These are phyloP conservation scores for Trametes polyzona DNA, from an alignment of 1,284 basidiomycete species.

Conservation along the genomic window DNA sequence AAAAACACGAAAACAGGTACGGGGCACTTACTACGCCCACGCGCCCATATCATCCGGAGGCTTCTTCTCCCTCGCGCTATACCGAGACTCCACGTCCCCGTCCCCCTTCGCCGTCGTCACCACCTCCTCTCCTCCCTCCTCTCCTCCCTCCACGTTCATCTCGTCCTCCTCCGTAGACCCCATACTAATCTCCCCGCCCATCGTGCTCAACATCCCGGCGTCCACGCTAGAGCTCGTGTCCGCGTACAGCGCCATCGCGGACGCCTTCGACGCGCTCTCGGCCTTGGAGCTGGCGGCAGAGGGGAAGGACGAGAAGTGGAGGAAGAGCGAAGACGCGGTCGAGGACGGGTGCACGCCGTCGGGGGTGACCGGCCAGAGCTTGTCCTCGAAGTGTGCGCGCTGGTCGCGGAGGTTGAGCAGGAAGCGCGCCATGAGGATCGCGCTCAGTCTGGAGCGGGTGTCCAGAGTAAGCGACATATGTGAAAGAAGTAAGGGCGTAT, in stretches of 20 bases:
- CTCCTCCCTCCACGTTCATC: background rate
- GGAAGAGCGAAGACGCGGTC: background rate
- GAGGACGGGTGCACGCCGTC: too few relatives aligned
- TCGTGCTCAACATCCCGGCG: constrained; percentile 4
- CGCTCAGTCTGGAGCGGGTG: constrained; percentile 9
- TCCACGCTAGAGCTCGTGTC: too few relatives aligned
- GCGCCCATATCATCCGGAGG: background rate
- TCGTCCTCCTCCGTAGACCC: background rate
- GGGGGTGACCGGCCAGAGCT: background rate
- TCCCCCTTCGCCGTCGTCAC: background rate
- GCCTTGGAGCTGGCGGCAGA: too few relatives aligned
- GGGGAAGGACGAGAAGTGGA: too few relatives aligned
- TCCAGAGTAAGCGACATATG: background rate
- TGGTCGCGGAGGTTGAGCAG: constrained; percentile 24
- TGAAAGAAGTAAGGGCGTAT: too few relatives aligned
- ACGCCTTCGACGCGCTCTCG: too few relatives aligned
- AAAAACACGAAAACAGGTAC: too few relatives aligned
- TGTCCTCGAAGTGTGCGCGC: constrained; percentile 8
- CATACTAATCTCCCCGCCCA: constrained; percentile 6
- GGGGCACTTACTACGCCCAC: background rate
- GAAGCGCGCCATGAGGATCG: constrained; percentile 26
- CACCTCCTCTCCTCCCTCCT: background rate
- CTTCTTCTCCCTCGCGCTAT: background rate
- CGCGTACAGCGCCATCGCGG: too few relatives aligned
- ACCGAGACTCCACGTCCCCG: background rate